Evolutionary conservation across 306 rosid species (phyloP).

Genomic region (Sindora glabra): DNA sequence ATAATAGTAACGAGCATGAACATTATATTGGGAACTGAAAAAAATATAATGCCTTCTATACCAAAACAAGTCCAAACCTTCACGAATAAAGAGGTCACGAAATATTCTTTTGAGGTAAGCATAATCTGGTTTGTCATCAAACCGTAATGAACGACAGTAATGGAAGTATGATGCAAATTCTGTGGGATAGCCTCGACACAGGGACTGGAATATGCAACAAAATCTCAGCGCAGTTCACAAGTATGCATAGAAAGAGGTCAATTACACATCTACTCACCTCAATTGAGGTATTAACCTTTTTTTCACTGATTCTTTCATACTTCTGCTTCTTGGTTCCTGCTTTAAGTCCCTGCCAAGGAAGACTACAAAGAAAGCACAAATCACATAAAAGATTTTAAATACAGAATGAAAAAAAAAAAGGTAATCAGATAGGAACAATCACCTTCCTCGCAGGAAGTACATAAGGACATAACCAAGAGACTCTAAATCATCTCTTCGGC

Average conservation of each 20-base stretch:
- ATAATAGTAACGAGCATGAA: background rate
- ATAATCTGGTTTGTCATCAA: slow-evolving; percentile 95
- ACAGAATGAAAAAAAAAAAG: slow-evolving; percentile 12
- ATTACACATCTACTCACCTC: slow-evolving; percentile 44
- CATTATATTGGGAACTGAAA: background rate
- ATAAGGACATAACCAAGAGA: slow-evolving; percentile 94
- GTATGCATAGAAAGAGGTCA: background rate
- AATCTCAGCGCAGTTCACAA: slow-evolving; percentile 10
- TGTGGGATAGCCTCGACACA: slow-evolving; percentile 93
- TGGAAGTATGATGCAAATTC: slow-evolving; percentile 97
- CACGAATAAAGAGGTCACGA: slow-evolving; percentile 90
- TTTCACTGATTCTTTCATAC: slow-evolving; percentile 88
- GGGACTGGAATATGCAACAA: slow-evolving; percentile 52
- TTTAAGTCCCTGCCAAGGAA: slow-evolving; percentile 99
- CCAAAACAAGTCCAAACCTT: slow-evolving; percentile 44
- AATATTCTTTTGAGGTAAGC: slow-evolving; percentile 93
- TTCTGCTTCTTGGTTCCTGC: slow-evolving; percentile 96
- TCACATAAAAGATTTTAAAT: slow-evolving; percentile 15
- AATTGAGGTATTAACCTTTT: slow-evolving; percentile 85
- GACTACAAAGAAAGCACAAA: slow-evolving; percentile 37
- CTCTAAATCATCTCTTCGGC: slow-evolving; percentile 96
- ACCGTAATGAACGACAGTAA: slow-evolving; percentile 88
- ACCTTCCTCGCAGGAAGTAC: slow-evolving; percentile 96
- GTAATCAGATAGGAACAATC: slow-evolving; percentile 30
- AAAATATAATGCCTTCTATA: background rate